A percentile compares a stretch with the other conserved stretches of the same genome.
Evolutionary conservation across 257 asterid species (phyloP).

Genomic region (Solanum chaucha): DNA sequence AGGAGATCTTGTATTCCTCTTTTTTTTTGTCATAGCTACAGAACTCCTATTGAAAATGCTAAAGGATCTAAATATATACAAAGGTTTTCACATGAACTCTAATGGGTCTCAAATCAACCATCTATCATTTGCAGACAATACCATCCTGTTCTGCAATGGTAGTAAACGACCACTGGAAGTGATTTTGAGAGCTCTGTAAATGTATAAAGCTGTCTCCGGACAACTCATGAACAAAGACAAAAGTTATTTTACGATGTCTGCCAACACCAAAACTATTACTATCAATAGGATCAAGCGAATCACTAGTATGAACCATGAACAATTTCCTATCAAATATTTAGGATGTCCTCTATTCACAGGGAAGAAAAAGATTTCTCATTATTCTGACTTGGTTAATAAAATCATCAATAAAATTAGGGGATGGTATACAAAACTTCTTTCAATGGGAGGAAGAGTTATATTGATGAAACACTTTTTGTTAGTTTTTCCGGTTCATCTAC

Average conservation of each 20-base stretch:
- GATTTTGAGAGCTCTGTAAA: no score
- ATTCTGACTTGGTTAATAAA: no score
- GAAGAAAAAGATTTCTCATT: no score
- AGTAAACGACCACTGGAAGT: not conserved
- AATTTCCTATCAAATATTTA: not conserved
- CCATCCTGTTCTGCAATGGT: not conserved
- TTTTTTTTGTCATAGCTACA: not conserved
- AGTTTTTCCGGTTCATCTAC: not conserved
- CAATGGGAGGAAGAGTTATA: not conserved
- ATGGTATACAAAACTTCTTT: not conserved
- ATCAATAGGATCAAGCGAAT: not conserved
- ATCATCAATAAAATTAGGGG: not conserved
- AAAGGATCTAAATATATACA: not conserved
- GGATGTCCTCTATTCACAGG: not conserved
- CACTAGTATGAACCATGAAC: not conserved
- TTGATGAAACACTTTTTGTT: not conserved
- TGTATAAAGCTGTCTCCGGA: no score
- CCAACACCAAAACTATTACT: not conserved
- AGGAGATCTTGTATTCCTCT: not conserved
- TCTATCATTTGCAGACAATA: no score
- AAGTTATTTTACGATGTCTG: not conserved
- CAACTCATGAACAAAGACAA: not conserved
- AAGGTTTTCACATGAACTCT: no score
- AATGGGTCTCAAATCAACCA: not conserved
- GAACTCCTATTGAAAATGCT: no score